Evolutionary conservation across 2,329 filamentous ascomycete genomes (phyloP).

Genomic region (Colletotrichum somersetense): DNA sequence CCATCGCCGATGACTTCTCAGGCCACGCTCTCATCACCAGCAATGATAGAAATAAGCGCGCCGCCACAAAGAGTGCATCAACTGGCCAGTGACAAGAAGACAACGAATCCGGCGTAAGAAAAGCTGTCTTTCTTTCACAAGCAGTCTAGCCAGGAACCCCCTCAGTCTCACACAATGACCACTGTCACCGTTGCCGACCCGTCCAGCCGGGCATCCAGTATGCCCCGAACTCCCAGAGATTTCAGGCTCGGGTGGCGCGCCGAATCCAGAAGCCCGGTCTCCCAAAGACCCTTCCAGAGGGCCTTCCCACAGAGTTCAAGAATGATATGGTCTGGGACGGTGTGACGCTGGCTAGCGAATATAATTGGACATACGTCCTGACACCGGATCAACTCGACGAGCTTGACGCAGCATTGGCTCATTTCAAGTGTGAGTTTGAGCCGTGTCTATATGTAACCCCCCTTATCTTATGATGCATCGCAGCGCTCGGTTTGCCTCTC

Average conservation of each 20-base stretch:
- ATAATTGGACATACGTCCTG: conserved; percentile 67
- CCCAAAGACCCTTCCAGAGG: conserved; percentile 57
- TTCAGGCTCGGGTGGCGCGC: conserved; percentile 60
- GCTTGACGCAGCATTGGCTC: conserved; percentile 49
- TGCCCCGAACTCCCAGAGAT: conserved; percentile 66
- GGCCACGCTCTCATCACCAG: neutral
- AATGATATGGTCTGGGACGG: conserved; percentile 71
- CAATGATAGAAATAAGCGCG: neutral
- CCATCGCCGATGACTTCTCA: conserved; percentile 1
- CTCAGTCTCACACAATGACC: conserved; percentile 9
- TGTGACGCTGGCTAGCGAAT: conserved; percentile 58
- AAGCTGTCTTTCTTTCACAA: neutral
- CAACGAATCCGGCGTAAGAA: neutral
- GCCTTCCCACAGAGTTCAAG: conserved; percentile 63
- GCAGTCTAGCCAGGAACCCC: neutral
- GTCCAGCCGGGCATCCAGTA: conserved; percentile 72
- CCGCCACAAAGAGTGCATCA: neutral
- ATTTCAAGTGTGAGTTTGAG: conserved; percentile 35
- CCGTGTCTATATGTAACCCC: too few species aligned
- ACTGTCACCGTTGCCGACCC: conserved; percentile 45
- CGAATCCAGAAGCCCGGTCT: conserved; percentile 57
- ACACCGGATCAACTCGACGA: conserved; percentile 62
- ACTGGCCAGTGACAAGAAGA: neutral
- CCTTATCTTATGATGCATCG: neutral
- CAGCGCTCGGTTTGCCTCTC: conserved; percentile 48